A percentile compares a stretch with the other conserved stretches of the same genome.
These are phyloP conservation scores for Trifolium dubium DNA, from an alignment of 306 rosid genomes.

Conservation along the genomic window DNA sequence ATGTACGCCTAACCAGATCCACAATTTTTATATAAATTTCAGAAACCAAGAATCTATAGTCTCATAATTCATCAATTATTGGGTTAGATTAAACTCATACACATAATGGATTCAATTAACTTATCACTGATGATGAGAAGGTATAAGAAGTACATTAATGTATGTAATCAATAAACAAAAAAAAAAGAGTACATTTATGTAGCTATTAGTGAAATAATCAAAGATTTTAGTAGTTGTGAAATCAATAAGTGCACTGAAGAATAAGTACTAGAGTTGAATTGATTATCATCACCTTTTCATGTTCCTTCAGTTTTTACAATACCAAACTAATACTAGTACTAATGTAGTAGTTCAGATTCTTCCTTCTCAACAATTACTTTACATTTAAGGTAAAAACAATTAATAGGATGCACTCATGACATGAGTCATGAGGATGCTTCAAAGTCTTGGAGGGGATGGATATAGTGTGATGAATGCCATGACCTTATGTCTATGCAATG, in stretches of 20 bases:
- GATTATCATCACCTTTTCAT: neutral
- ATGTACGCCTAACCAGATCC: no score
- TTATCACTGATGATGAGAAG: neutral
- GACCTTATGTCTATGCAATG: conserved; percentile 1
- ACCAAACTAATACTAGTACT: conserved; percentile 12
- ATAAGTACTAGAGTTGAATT: neutral
- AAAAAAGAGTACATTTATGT: no score
- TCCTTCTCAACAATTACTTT: neutral
- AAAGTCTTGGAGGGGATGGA: conserved; percentile 23
- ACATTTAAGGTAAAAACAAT: conserved; percentile 35
- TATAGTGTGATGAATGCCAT: conserved; percentile 26
- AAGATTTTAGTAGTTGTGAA: neutral
- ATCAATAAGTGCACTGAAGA: neutral
- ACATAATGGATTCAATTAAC: neutral
- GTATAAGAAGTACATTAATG: neutral
- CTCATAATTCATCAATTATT: no score
- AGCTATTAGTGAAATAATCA: no score
- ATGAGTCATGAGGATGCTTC: conserved; percentile 29
- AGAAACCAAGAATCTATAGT: no score
- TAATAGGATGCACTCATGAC: conserved; percentile 20
- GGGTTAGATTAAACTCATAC: conserved; percentile 11
- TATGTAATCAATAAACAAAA: no score
- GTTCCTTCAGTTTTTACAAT: neutral
- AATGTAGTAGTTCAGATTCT: conserved; percentile 3
- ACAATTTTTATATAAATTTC: no score